A percentile compares a stretch with the other conserved stretches of the same genome.
These are phyloP conservation scores for Immersiporthe knoxdaviesiana DNA, from an alignment of 2,329 filamentous ascomycete genomes.

Conservation along the genomic window DNA sequence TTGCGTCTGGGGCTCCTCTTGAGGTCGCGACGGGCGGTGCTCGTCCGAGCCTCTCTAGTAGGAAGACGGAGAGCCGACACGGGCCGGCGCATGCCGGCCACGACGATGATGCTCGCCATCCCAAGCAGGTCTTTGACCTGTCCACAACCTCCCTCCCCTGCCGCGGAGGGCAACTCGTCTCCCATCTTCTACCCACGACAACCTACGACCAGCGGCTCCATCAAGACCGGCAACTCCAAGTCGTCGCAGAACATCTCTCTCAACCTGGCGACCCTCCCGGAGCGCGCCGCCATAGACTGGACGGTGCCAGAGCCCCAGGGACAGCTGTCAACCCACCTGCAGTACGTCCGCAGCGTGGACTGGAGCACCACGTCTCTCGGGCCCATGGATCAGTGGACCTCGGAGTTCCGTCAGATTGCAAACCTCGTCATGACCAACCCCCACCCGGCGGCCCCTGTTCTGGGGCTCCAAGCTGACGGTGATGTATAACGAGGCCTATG, in stretches of 20 bases:
- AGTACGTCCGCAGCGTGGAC: slow-evolving; percentile 41
- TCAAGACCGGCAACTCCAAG: slow-evolving; percentile 32
- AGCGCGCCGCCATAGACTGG: slow-evolving; percentile 43
- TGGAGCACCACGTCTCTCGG: slow-evolving; percentile 50
- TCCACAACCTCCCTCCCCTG: background rate
- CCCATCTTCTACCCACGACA: slow-evolving; percentile 29
- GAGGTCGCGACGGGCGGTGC: slow-evolving; percentile 32
- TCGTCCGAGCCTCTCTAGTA: slow-evolving; percentile 26
- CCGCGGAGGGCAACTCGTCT: background rate
- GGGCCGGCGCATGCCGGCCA: background rate
- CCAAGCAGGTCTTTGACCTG: background rate
- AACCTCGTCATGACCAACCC: slow-evolving; percentile 45
- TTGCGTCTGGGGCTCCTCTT: slow-evolving; percentile 34
- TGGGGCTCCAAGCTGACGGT: slow-evolving; percentile 65
- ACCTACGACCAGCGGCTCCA: slow-evolving; percentile 35
- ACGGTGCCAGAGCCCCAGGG: slow-evolving; percentile 38
- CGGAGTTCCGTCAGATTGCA: slow-evolving; percentile 47
- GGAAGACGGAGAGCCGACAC: slow-evolving; percentile 14
- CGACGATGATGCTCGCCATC: background rate
- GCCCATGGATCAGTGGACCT: slow-evolving; percentile 47
- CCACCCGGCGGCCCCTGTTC: slow-evolving; percentile 57
- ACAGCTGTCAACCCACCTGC: slow-evolving; percentile 37
- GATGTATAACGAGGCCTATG: slow-evolving; percentile 66
- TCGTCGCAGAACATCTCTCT: slow-evolving; percentile 38
- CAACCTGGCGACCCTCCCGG: slow-evolving; percentile 36